Base-by-base conservation (phyloP, 805 yeast species). In the Diddensiella transvaalensis region DNA sequence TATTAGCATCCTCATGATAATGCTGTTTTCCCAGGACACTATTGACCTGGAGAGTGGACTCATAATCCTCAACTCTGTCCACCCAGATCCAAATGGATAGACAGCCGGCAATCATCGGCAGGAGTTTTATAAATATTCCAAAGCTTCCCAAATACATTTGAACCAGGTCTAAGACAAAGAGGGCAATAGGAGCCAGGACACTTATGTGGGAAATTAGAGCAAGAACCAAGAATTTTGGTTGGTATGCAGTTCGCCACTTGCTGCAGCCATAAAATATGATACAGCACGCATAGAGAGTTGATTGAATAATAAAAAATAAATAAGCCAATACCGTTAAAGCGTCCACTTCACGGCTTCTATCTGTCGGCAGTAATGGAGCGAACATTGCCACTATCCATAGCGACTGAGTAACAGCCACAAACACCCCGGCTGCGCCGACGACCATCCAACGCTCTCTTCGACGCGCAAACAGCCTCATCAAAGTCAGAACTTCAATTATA, bases 141-240 rank as follows among this genome's bases (percentile, higher is more conserved):
- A 57, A 56, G 18, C 44, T 32, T 15, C 44, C 56, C 6, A 54
- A 36, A 37, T 50, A 44, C 22, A 36, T 45, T 21, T 39, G 41
- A 17, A 49, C 47, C 21, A 57, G 47, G 48, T 57, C 61, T 21
- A 51, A 36, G n/a, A 57, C 40, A 44, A 57, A 57, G 18, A 57
- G 24, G 2, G 51, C 48, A 2, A 49, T 40, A 8, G 61, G 61
- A 19, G 44, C 26, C 22, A 54, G 36, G 8, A 53, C 42, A 13
- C 48, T 24, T 15, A 49, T 33, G 26, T 46, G 50, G 33, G 58
- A 35, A 15, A 52, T n/a, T n/a, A 54, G 4, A 3, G 57, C 56
- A 4, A 54, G 18, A 10, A 37, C 21, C 15, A 40, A 24, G 10
- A 47, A 15, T 13, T 47, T 26, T 3, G 47, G 52, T 11, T 46